Evolutionary conservation across 1,284 basidiomycete genomes (phyloP), one percentile per base, ranked within the genome.

Genomic region (Ceratobasidium sp.): DNA sequence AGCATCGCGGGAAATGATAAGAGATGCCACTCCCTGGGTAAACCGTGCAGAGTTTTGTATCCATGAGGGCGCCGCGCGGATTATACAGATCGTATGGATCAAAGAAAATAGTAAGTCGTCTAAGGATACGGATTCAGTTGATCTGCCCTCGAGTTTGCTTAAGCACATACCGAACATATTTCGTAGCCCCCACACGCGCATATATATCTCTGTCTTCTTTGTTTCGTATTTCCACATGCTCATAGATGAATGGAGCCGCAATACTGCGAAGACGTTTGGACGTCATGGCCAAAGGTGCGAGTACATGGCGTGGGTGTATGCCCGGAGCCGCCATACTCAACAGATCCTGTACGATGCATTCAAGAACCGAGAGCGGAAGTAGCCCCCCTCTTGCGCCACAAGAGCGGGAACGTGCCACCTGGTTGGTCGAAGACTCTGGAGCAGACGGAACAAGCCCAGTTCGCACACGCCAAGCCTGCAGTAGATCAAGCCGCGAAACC

Each of bases 131-230:
- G 16, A 8, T 58, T 69, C 23, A 42, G 21, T 16, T 25, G 11
- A 7, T 42, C 11, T 21, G 25, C 8, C 40, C 16, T 25, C 18
- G 12, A 25, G 18, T 14, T 14, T 25, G 12, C 8, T 12, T 23
- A 21, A 60, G 3, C 21, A 58, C 64, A 25, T 69, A 69, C 64
- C 53, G 51, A 21, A 69, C 48, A 30, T 69, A 33, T 23, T 69
- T 44, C 7, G 51, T 14, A 21, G 30, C 40, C 16, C 40, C 53
- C 7, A 40, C 44, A 12, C 53, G 51, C 53, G 53, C 64, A 58
- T 69, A 69, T 58, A 69, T 28, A n/a, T 38, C 64, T 28, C 38
- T 36, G 30, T 69, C 64, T 18, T 53, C 64, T 9, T 69, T 69
- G 14, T 14, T 36, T 1, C 38, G 51, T 11, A 69, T 16, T 18